Conservation (phyloP, 345 rosid genomes). For the Sisymbrium altissimum region DNA sequence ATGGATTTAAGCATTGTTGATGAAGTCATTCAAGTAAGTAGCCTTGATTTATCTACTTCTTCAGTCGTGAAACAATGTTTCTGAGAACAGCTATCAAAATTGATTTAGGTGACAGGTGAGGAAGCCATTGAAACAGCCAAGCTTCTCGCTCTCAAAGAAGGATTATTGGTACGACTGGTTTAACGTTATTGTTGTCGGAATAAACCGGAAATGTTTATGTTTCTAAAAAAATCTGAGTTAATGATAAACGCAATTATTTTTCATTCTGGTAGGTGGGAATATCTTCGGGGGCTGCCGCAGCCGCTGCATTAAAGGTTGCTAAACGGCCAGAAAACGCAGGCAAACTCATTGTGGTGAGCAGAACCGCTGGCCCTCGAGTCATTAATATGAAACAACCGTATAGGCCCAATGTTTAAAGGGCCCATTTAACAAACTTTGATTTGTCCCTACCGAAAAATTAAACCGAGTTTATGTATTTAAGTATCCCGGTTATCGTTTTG, state of each 20-base stretch:
- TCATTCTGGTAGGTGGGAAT: slow-evolving; percentile 49
- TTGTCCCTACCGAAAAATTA: neutral
- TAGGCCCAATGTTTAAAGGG: neutral
- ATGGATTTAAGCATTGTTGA: slow-evolving; percentile 61
- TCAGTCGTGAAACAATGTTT: neutral
- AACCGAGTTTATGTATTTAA: neutral
- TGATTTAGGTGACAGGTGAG: slow-evolving; percentile 44
- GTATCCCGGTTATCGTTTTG: neutral
- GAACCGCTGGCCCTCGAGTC: neutral
- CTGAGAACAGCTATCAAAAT: neutral
- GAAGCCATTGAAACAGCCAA: slow-evolving; percentile 53
- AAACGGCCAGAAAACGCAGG: slow-evolving; percentile 58
- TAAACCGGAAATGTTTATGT: too few relatives aligned
- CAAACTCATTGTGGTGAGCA: slow-evolving; percentile 47
- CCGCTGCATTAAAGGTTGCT: slow-evolving; percentile 55
- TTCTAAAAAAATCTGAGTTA: neutral
- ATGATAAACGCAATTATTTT: neutral
- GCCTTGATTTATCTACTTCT: neutral
- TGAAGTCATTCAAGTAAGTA: slow-evolving; percentile 74
- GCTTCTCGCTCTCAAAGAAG: slow-evolving; percentile 56
- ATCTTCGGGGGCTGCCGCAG: slow-evolving; percentile 66
- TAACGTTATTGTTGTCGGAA: neutral
- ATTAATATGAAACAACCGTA: neutral
- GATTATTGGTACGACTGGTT: slow-evolving; percentile 40
- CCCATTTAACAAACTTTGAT: neutral